phyloP scores from a whole-genome alignment of 306 rosid genomes.

The Fragaria ananassa region DNA sequence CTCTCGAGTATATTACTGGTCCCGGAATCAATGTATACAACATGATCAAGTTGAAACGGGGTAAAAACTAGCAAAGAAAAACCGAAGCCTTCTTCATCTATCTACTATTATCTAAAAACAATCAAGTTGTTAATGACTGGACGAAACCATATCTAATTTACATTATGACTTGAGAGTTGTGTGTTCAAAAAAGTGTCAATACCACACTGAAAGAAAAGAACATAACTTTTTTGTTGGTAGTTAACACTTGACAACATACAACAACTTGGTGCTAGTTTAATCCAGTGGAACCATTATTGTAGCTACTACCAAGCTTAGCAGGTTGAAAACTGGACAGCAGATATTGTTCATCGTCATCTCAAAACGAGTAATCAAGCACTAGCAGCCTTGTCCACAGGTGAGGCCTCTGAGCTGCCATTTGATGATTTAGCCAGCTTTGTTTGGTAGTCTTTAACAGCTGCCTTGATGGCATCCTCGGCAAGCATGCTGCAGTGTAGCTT shows the following conservation, averaged over 20 bases:
- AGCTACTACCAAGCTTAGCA: background rate
- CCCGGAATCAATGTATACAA: slow-evolving; percentile 17
- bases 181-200: background rate
- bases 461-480: slow-evolving; percentile 98
- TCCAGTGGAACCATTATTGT: slow-evolving; percentile 5
- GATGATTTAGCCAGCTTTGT: slow-evolving; percentile 43
- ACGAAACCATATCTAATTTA: slow-evolving; percentile 1
- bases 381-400: slow-evolving; percentile 35
- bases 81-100: background rate
- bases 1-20: background rate
- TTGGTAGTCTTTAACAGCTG: slow-evolving; percentile 91
- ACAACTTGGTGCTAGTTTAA: background rate
- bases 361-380: slow-evolving; percentile 33
- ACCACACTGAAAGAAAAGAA: background rate
- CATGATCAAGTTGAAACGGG: background rate
- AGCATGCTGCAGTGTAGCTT: slow-evolving; percentile 99
- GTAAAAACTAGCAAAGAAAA: background rate
- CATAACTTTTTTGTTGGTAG: background rate
- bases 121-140: too few relatives aligned
- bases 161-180: background rate
- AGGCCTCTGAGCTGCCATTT: slow-evolving; percentile 20
- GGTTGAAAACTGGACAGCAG: background rate
- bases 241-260: background rate
- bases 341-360: slow-evolving; percentile 22
- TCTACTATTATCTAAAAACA: too few relatives aligned